A percentile compares a stretch with the other conserved stretches of the same genome.
Conservation (phyloP, 345 rosid genomes). For the Boechera stricta region DNA sequence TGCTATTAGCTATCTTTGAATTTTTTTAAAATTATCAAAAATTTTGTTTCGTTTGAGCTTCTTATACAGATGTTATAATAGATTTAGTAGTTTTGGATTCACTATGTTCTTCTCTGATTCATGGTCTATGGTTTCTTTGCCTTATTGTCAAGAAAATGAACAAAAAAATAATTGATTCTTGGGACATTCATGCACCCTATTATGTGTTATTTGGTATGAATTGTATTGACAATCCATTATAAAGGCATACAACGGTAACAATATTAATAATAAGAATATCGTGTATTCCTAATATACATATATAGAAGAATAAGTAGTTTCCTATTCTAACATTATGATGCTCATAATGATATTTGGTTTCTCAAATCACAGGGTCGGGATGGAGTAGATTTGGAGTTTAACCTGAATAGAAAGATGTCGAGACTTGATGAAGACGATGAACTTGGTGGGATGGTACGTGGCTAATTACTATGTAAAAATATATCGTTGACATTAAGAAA, state of each 20-base stretch:
- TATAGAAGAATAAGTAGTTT: no score
- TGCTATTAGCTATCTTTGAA: not conserved
- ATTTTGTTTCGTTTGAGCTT: not conserved
- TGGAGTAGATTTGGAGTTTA: slow-evolving; percentile 71
- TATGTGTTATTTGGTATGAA: no score
- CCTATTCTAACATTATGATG: not conserved
- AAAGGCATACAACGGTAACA: no score
- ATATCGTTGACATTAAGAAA: not conserved
- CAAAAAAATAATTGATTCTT: no score
- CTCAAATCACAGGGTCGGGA: slow-evolving; percentile 56
- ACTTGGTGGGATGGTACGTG: slow-evolving; percentile 57
- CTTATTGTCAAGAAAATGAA: no score
- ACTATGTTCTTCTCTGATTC: not conserved
- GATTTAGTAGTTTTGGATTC: not conserved
- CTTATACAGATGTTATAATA: no score
- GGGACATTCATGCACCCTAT: no score
- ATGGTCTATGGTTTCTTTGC: not conserved
- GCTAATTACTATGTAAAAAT: not conserved
- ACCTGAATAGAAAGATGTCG: slow-evolving; percentile 57
- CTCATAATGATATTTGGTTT: slow-evolving; percentile 20
- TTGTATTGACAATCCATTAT: no score
- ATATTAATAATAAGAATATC: no score
- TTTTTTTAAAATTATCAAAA: not conserved
- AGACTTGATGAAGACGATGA: slow-evolving; percentile 59
- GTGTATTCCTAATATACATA: no score